Base-by-base conservation (phyloP, 2,329 filamentous ascomycete genomes). In the Trichophaea hybrida region DNA sequence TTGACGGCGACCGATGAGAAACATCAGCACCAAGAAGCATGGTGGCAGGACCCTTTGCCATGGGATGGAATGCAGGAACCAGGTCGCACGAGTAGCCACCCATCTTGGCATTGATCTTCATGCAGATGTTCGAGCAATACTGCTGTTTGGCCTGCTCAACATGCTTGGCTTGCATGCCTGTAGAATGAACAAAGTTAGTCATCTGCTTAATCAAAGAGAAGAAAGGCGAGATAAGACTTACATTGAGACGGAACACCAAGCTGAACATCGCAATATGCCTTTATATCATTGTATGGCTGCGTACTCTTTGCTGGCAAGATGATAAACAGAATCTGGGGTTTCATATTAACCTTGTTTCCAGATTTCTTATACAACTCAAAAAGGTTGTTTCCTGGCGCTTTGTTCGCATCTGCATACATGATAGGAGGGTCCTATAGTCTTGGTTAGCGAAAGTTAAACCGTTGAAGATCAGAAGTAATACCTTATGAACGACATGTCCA, bases 101-200 rank as follows among this genome's bases (percentile, higher is more conserved):
- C 1, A 98, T 79, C 75, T 98, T 98, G 2, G 88, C 86, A 68
- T 98, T 97, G 65, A 98, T 82, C 75, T 98, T 98, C 88, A 98
- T 93, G 64, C 83, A 80, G 0, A 98, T 88, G 63, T 98, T 98
- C 0, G 87, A 93, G 68, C 87, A 85, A 72, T 97, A 97, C 68
- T 98, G 93, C 0, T 78, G 78, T 24, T 85, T 81, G 13, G 80
- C 80, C 70, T 84, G 85, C 40, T 74, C 68, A 0, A 91, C 86
- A 61, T 94, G 85, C 0, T 74, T 74, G 1, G 77, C 75, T 65
- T 89, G 83, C n/a, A 97, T 70, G 63, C 90, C 85, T 70, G 35
- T n/a, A 48, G 33, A 33, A 35, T 57, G 1, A 24, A 24, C 24
- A 24, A 24, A 24, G 24, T 56, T 13, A 40, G 31, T 55, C 55